Percentiles rank a stretch among this genome's conserved stretches.
Conservation (phyloP, 2,329 filamentous ascomycete genomes). For the Ceratocystis destructans region DNA sequence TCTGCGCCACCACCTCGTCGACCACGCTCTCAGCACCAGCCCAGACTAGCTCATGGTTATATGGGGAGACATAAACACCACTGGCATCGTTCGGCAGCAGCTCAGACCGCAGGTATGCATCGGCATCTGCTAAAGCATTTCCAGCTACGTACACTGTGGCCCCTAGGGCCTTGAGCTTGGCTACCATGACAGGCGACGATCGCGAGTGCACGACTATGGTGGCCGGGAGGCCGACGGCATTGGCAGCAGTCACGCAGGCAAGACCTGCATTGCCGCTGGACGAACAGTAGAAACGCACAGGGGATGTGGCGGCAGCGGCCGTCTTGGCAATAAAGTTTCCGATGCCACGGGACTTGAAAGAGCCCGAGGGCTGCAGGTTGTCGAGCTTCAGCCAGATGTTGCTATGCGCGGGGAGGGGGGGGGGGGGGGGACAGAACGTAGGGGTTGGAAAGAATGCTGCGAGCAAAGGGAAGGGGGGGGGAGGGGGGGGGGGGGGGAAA, state of each 20-base stretch:
- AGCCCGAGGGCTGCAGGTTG: slow-evolving; percentile 65
- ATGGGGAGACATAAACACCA: slow-evolving; percentile 54
- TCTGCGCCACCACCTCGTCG: slow-evolving; percentile 33
- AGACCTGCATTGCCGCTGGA: slow-evolving; percentile 77
- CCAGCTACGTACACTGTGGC: slow-evolving; percentile 56
- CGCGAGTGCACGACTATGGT: slow-evolving; percentile 61
- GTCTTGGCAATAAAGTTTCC: slow-evolving; percentile 46
- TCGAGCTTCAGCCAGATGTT: slow-evolving; percentile 74
- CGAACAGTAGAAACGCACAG: slow-evolving; percentile 60
- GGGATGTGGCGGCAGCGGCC: slow-evolving; percentile 26
- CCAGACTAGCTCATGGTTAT: slow-evolving; percentile 57
- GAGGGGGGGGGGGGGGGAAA: too few relatives aligned
- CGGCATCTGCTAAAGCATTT: slow-evolving; percentile 54
- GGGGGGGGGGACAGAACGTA: too few relatives aligned
- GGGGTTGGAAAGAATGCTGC: too few relatives aligned
- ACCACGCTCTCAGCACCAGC: slow-evolving; percentile 48
- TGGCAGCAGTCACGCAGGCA: slow-evolving; percentile 61
- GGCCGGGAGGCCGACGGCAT: slow-evolving; percentile 47
- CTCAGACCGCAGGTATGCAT: slow-evolving; percentile 47
- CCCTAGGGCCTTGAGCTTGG: slow-evolving; percentile 55
- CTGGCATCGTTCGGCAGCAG: slow-evolving; percentile 39
- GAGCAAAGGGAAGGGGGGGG: too few relatives aligned
- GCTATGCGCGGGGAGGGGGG: slow-evolving; percentile 27
- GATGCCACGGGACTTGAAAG: slow-evolving; percentile 70
- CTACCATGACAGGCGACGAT: slow-evolving; percentile 56